Percentiles rank a stretch among this genome's conserved stretches.
Evolutionary conservation across 257 asterid species (phyloP).

Genomic region (Solanum clarkiae): DNA sequence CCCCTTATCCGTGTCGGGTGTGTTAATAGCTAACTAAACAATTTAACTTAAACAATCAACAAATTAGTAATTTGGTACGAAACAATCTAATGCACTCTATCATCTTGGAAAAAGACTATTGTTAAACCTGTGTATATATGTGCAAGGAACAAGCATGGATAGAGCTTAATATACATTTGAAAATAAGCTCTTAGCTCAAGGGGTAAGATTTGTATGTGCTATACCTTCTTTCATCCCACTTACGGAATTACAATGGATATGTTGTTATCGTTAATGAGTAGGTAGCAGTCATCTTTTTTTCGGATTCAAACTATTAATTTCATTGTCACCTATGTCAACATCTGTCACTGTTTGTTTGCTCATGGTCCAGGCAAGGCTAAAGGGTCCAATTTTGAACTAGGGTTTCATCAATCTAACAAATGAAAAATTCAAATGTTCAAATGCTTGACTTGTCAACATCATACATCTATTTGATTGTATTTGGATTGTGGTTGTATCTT

Average conservation of each 20-base stretch:
- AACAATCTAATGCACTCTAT: background rate
- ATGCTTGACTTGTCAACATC: background rate
- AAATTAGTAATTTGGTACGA: background rate
- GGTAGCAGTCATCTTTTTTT: background rate
- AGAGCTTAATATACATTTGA: background rate
- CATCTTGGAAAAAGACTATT: background rate
- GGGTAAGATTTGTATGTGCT: background rate
- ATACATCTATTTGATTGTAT: background rate
- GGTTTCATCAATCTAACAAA: background rate
- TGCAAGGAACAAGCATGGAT: background rate
- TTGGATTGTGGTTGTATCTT: background rate
- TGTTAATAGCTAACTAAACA: too few relatives aligned
- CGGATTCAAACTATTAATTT: background rate
- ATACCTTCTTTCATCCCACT: background rate
- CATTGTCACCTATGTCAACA: background rate
- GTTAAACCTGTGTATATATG: background rate
- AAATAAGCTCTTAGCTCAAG: background rate
- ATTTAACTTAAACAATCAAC: too few relatives aligned
- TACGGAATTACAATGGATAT: background rate
- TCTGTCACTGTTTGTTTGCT: background rate
- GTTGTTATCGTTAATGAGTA: background rate
- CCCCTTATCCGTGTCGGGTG: too few relatives aligned
- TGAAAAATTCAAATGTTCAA: background rate
- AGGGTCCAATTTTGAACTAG: background rate
- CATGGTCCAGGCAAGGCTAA: background rate